These are phyloP conservation scores for Neoascochyta sp. DNA, from an alignment of 2,329 filamentous ascomycete genomes.

Conservation along the genomic window DNA sequence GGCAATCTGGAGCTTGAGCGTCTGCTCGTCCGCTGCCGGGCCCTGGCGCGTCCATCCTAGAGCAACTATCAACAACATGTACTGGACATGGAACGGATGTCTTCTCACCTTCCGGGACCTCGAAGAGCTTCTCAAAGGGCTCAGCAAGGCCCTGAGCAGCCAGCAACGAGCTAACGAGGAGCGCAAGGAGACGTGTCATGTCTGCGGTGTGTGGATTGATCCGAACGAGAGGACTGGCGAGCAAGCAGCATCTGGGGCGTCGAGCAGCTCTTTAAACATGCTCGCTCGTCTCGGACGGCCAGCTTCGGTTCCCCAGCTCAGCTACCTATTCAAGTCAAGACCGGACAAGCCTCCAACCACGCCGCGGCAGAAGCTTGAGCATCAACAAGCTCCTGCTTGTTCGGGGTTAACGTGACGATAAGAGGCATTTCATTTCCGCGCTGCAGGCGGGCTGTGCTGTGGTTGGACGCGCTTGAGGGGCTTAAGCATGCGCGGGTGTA, in stretches of 20 bases:
- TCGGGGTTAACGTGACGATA: too few relatives aligned
- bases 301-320: too few relatives aligned
- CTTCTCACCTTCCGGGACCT: slow-evolving; percentile 18
- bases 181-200: slow-evolving; percentile 22
- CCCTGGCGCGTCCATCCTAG: slow-evolving; percentile 24
- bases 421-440: too few relatives aligned
- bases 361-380: slow-evolving; percentile 7
- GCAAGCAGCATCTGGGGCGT: not conserved
- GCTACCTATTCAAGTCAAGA: slow-evolving; percentile 10
- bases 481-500: too few relatives aligned
- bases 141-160: slow-evolving; percentile 19
- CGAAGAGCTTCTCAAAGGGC: slow-evolving; percentile 25
- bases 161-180: slow-evolving; percentile 24
- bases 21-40: slow-evolving; percentile 15
- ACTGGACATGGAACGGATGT: not conserved
- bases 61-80: slow-evolving; percentile 1
- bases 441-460: too few relatives aligned
- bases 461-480: too few relatives aligned
- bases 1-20: slow-evolving; percentile 30
- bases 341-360: slow-evolving; percentile 6
- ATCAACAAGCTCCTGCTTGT: slow-evolving; percentile 6
- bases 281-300: too few relatives aligned
- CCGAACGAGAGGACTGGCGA: slow-evolving; percentile 9
- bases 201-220: slow-evolving; percentile 10
- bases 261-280: too few relatives aligned